Evolutionary conservation across 805 yeast species (phyloP), one percentile per base, ranked within the genome.

Genomic region (Lachancea fermentati): DNA sequence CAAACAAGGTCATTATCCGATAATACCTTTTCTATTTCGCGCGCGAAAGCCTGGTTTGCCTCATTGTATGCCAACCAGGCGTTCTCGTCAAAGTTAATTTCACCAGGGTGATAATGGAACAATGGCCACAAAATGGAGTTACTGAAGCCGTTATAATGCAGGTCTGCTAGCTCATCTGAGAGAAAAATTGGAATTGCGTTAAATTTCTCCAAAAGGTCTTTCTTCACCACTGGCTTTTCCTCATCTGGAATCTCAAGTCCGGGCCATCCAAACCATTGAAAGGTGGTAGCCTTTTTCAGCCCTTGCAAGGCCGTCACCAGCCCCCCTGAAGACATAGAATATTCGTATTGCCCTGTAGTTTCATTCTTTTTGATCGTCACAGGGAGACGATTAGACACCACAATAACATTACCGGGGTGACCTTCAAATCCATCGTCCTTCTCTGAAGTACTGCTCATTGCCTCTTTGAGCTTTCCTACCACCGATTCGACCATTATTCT

Each of bases 241-340:
- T 71, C 72, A 18, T 73, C 85, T 1, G 95, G 95, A 4, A 93
- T 74, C 51, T 88, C 95, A 57, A 88, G 65, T 8, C 91, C 94
- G 2, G 97, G 96, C 99, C 99, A 93, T 12, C 99, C 99, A 55
- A 85, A 80, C 99, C 99, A 93, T 59, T 88, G 93, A 65, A 88
- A 88, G 36, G 83, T 81, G 7, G 86, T 78, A 2, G 81, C 66
- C 55, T 85, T 84, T 61, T 86, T 86, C 39, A 93, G 67, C 1
- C 97, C 97, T 56, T 89, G 95, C 31, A 93, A 68, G 0, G 97
- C 98, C 1, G 97, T 87, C 17, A 94, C 98, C 36, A 93, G 74
- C 2, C 99, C 99, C 19, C 99, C 99, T 2, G 96, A 85, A 22
- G 97, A 88, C 97, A 93, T 86, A 36, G 80, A 66, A 62, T 91